phyloP scores from a whole-genome alignment of 2,329 filamentous ascomycete genomes.

The Orbilia quercus region DNA sequence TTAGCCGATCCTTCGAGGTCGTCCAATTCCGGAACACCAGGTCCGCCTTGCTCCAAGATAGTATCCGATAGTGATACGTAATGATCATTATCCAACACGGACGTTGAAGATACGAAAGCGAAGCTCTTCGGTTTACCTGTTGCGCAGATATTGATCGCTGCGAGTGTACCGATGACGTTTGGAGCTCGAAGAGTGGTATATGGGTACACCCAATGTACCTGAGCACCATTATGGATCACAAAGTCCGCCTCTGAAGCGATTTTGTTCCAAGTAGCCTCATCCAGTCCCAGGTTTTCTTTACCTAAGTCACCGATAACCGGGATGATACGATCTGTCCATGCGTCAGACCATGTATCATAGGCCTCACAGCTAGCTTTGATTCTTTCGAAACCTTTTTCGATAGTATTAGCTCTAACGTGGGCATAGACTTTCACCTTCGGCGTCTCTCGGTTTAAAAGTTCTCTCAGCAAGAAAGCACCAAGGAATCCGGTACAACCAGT shows the following conservation, averaged over 20 bases:
- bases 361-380: slow-evolving; percentile 75
- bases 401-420: slow-evolving; percentile 77
- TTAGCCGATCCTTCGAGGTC: slow-evolving; percentile 79
- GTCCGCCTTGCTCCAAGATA: slow-evolving; percentile 71
- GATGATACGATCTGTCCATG: slow-evolving; percentile 74
- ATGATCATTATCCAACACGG: slow-evolving; percentile 82
- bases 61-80: slow-evolving; percentile 79
- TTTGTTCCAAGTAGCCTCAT: slow-evolving; percentile 72
- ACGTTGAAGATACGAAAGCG: slow-evolving; percentile 84
- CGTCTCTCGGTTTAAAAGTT: slow-evolving; percentile 74
- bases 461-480: slow-evolving; percentile 80
- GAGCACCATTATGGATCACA: slow-evolving; percentile 83
- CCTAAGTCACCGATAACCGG: slow-evolving; percentile 79
- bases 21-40: slow-evolving; percentile 78
- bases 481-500: slow-evolving; percentile 93
- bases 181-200: slow-evolving; percentile 77
- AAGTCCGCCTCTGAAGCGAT: slow-evolving; percentile 76
- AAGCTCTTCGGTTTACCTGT: slow-evolving; percentile 81
- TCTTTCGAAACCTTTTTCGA: slow-evolving; percentile 72
- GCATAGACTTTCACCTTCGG: slow-evolving; percentile 74
- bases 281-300: slow-evolving; percentile 78
- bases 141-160: slow-evolving; percentile 79
- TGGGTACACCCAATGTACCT: slow-evolving; percentile 82
- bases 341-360: slow-evolving; percentile 81
- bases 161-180: slow-evolving; percentile 85